Evolutionary conservation across 306 rosid species (phyloP), one percentile per base, ranked within the genome.

Genomic region (Quercus robur): DNA sequence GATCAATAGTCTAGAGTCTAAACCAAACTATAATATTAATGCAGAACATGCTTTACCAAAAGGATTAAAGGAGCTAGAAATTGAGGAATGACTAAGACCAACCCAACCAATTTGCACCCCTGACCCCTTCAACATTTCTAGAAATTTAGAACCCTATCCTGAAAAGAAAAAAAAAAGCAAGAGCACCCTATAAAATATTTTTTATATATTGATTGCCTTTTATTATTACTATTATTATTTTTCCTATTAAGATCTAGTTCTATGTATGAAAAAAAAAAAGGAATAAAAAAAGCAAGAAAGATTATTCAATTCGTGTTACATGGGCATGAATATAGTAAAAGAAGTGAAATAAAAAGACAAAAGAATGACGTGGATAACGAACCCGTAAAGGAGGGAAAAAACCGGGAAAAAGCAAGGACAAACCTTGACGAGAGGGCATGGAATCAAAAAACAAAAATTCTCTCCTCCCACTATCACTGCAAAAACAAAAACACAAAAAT

Each of bases 341-440:
- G 14, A 51, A 71, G n/a, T 26, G 62, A 19, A n/a, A 75, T 5
- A 58, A n/a, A 78, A 28, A 18, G 33, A 11, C 56, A 51, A 21
- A 69, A 35, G 13, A 46, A 71, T 21, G 81, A 78, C 87, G 88
- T 77, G 77, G 82, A 86, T 84, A 84, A 83, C 80, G 80, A 88
- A 86, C 76, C 66, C 38, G 58, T 69, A 87, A 80, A 71, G 77
- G 80, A 71, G 82, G 81, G 81, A 70, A 75, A 74, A 74, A 75
- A 74, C 71, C 71, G 6, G 80, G 86, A 84, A 73, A 82, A 49
- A 44, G 79, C 26, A 76, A 84, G 81, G 74, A 75, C 70, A 90
- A 86, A 82, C 81, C 98, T 88, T 92, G 17, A 61, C 51, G 70
- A 80, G 92, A 71, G 91, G 89, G 97, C 76, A 91, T 93, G 92